These are phyloP conservation scores for Dothideomycetidae sp. DNA, from an alignment of 2,329 filamentous ascomycete genomes.

Conservation along the genomic window DNA sequence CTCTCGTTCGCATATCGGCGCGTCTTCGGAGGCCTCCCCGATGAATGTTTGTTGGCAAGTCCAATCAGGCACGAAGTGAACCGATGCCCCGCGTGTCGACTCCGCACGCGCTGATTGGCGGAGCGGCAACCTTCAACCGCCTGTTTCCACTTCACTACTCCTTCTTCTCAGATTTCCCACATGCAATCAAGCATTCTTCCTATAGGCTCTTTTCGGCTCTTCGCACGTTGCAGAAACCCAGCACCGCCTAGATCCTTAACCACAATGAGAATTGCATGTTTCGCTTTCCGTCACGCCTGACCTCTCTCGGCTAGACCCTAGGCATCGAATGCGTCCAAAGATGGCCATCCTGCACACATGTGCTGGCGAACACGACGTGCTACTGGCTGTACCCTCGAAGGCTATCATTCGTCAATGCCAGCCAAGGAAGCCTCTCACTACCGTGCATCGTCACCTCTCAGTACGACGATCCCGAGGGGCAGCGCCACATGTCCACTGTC, in stretches of 20 bases:
- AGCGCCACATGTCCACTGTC: neutral
- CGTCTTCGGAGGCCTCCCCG: too few relatives aligned
- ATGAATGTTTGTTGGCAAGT: too few relatives aligned
- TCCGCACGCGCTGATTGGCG: neutral
- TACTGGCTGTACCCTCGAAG: neutral
- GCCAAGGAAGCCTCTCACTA: neutral
- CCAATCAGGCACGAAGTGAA: too few relatives aligned
- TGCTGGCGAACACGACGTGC: neutral
- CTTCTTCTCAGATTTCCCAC: too few relatives aligned
- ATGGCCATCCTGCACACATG: neutral
- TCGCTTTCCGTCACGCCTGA: neutral
- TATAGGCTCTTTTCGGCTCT: neutral
- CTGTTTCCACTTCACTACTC: neutral
- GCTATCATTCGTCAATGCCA: neutral
- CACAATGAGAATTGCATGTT: neutral
- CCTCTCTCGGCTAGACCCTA: neutral
- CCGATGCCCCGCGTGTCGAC: neutral
- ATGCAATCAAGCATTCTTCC: neutral
- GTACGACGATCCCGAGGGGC: neutral
- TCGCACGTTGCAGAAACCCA: neutral
- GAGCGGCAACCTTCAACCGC: neutral
- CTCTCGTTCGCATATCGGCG: too few relatives aligned
- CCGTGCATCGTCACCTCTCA: neutral
- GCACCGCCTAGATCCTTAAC: neutral
- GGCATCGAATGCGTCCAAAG: neutral